phyloP scores from a whole-genome alignment of 1,284 basidiomycete genomes.

The Irpex sp. region DNA sequence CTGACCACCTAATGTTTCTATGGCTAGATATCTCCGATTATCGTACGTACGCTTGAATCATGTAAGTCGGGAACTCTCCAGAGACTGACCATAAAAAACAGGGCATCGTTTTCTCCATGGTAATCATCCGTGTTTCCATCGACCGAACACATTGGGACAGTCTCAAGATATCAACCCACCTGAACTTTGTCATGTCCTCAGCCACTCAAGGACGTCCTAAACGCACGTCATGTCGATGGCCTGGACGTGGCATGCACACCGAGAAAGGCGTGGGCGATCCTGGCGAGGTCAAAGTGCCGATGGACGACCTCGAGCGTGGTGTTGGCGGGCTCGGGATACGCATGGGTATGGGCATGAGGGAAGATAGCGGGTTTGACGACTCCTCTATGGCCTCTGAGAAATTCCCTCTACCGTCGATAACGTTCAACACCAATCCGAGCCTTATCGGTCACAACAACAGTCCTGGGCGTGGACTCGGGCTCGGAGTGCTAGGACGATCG shows the following conservation, averaged over 20 bases:
- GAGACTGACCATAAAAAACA: neutral
- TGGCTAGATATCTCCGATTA: conserved; percentile 9
- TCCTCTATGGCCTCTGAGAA: neutral
- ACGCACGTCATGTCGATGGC: neutral
- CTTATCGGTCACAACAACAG: neutral
- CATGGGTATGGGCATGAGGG: neutral
- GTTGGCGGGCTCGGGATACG: neutral
- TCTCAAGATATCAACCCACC: conserved; percentile 11
- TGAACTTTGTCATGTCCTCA: conserved; percentile 8
- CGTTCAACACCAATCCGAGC: neutral
- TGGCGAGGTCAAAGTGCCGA: neutral
- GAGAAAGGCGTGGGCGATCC: neutral
- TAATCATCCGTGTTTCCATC: conserved; percentile 12
- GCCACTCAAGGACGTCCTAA: neutral
- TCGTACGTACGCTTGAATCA: neutral
- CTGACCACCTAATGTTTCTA: neutral
- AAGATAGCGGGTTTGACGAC: neutral
- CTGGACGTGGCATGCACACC: neutral
- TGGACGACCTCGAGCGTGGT: neutral
- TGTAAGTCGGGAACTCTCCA: neutral
- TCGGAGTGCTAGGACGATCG: too few relatives aligned
- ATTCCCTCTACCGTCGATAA: neutral
- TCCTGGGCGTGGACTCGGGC: neutral
- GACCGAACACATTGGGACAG: conserved; percentile 12
- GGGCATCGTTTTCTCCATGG: conserved; percentile 15